Evolutionary conservation across 257 asterid species (phyloP).

Genomic region (Jacaranda copaia): DNA sequence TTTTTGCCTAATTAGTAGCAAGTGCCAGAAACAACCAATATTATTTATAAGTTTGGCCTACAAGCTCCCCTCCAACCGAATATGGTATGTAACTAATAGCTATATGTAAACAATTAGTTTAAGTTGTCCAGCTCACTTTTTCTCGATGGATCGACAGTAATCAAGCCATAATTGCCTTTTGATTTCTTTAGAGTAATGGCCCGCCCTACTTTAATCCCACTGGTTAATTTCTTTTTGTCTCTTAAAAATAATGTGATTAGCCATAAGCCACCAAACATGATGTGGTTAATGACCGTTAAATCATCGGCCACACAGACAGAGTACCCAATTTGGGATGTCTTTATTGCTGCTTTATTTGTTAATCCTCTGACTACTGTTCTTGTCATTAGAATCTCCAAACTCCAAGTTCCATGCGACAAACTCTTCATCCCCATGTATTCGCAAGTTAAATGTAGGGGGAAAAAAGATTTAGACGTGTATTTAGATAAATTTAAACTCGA

Average conservation of each 20-base stretch:
- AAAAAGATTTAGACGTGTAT: too few relatives aligned
- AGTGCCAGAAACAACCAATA: background rate
- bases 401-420: background rate
- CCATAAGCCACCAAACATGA: background rate
- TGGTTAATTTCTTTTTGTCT: background rate
- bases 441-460: background rate
- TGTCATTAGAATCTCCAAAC: background rate
- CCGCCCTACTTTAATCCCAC: slow-evolving; percentile 21
- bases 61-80: slow-evolving; percentile 46
- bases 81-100: background rate
- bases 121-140: slow-evolving; percentile 22
- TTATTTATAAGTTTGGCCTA: slow-evolving; percentile 19
- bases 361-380: background rate
- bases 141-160: slow-evolving; percentile 20
- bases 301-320: background rate
- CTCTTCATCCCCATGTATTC: background rate
- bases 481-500: too few relatives aligned
- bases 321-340: background rate
- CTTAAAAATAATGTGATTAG: background rate
- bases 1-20: background rate
- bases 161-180: slow-evolving; percentile 29
- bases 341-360: background rate
- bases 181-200: slow-evolving; percentile 26
- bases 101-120: background rate
- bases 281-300: background rate